A percentile compares a stretch with the other conserved stretches of the same genome.
Conservation (phyloP, 352 stramenopile genomes). For the Globisporangium ultimum region DNA sequence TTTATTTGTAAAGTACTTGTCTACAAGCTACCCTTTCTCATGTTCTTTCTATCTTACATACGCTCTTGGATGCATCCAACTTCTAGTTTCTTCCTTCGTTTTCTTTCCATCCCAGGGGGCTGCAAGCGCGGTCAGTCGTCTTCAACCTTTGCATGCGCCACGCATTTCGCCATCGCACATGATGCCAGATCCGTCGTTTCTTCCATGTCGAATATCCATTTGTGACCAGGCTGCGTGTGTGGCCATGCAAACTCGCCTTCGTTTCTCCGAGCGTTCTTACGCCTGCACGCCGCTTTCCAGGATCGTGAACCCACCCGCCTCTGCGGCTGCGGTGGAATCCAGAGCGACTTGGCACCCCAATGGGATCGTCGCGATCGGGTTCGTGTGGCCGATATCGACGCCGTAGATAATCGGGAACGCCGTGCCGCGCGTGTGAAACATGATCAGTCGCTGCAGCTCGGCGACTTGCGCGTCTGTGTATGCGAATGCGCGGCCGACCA, state of each 20-base stretch:
- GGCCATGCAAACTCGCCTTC: background rate
- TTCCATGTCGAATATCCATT: too few relatives aligned
- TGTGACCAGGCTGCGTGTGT: background rate
- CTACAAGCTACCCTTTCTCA: too few relatives aligned
- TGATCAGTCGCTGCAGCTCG: conserved; percentile 44
- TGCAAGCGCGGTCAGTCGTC: too few relatives aligned
- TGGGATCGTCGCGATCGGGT: conserved; percentile 52
- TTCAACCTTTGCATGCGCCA: too few relatives aligned
- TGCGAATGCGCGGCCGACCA: conserved; percentile 48
- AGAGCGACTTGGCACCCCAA: conserved; percentile 39
- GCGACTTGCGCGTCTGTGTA: conserved; percentile 30
- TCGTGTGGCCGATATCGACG: conserved; percentile 52
- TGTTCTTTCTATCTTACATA: too few relatives aligned
- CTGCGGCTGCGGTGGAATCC: conserved; percentile 17
- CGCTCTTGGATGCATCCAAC: too few relatives aligned
- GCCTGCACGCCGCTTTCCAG: conserved; percentile 7
- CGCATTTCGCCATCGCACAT: too few relatives aligned
- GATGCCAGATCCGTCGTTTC: too few relatives aligned
- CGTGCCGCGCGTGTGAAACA: conserved; percentile 45
- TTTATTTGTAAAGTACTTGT: too few relatives aligned
- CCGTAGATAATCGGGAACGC: conserved; percentile 60
- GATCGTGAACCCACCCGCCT: conserved; percentile 4
- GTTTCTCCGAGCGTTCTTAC: background rate
- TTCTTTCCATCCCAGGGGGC: too few relatives aligned
- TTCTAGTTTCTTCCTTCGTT: too few relatives aligned